phyloP scores from a whole-genome alignment of 768 basidiomycete species.

The Amanita rimosa region DNA sequence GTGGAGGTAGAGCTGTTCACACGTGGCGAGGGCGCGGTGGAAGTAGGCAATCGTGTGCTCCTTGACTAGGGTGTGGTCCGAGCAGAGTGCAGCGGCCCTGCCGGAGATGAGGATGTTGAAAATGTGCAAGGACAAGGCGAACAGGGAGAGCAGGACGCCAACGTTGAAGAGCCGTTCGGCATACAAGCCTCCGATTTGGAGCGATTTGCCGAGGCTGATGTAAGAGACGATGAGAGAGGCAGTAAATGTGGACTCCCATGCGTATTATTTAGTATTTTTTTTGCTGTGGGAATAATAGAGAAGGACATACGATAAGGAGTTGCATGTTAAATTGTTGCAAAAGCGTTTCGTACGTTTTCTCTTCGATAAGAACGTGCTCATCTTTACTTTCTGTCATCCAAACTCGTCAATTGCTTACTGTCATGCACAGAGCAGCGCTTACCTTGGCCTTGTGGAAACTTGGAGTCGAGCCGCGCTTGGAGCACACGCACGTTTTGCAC shows the following conservation, averaged over 20 bases:
- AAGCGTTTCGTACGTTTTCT: conserved; percentile 10
- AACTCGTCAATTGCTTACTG: no score
- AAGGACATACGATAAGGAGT: conserved; percentile 16
- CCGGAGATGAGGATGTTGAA: conserved; percentile 21
- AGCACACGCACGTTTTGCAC: conserved; percentile 16
- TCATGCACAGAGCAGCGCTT: background rate
- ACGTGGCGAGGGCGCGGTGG: conserved; percentile 16
- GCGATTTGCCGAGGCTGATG: conserved; percentile 14
- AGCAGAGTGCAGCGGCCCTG: conserved; percentile 15
- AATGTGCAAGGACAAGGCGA: conserved; percentile 19
- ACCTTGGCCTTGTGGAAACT: background rate
- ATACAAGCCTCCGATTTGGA: conserved; percentile 10
- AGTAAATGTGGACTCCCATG: conserved; percentile 19
- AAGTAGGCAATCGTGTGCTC: conserved; percentile 16
- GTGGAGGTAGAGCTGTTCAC: conserved; percentile 21
- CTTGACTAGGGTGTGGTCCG: conserved; percentile 9
- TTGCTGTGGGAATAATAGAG: background rate
- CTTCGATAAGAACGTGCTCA: conserved; percentile 2
- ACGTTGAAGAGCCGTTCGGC: conserved; percentile 16
- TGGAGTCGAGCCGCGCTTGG: conserved; percentile 11
- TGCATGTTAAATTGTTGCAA: conserved; percentile 18
- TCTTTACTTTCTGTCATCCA: background rate
- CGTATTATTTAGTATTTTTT: background rate
- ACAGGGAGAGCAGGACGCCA: conserved; percentile 20
- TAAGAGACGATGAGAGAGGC: conserved; percentile 18